These are phyloP conservation scores for Chalaropsis thielavioides DNA, from an alignment of 2,329 filamentous ascomycete genomes.

Conservation along the genomic window DNA sequence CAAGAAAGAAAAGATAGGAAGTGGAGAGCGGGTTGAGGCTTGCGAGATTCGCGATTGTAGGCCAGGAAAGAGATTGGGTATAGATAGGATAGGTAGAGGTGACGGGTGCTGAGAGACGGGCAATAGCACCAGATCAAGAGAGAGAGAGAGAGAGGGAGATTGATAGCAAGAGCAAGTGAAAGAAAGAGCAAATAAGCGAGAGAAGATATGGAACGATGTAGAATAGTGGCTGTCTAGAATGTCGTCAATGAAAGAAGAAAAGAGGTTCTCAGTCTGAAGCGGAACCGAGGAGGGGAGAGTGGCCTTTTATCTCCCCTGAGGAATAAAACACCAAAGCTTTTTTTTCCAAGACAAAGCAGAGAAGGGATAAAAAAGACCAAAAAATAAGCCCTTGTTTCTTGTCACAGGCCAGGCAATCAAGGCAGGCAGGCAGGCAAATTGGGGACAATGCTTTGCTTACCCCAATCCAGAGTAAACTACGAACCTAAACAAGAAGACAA, in stretches of 20 bases:
- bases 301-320: not conserved
- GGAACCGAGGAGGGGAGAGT: not conserved
- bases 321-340: not conserved
- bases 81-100: no score
- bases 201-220: not conserved
- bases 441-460: not conserved
- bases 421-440: not conserved
- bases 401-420: not conserved
- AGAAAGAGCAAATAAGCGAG: not conserved
- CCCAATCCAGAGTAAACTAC: not conserved
- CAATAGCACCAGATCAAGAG: not conserved
- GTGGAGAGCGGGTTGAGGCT: not conserved
- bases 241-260: not conserved
- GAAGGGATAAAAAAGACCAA: not conserved
- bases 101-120: not conserved
- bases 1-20: not conserved
- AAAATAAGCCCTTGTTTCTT: not conserved
- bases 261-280: not conserved
- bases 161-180: not conserved
- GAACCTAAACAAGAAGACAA: constrained; percentile 1
- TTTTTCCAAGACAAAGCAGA: not conserved
- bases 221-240: not conserved
- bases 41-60: not conserved
- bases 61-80: not conserved
- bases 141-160: not conserved